phyloP scores from a whole-genome alignment of 2,329 filamentous ascomycete genomes.

The Dothideomycetes sp. region DNA sequence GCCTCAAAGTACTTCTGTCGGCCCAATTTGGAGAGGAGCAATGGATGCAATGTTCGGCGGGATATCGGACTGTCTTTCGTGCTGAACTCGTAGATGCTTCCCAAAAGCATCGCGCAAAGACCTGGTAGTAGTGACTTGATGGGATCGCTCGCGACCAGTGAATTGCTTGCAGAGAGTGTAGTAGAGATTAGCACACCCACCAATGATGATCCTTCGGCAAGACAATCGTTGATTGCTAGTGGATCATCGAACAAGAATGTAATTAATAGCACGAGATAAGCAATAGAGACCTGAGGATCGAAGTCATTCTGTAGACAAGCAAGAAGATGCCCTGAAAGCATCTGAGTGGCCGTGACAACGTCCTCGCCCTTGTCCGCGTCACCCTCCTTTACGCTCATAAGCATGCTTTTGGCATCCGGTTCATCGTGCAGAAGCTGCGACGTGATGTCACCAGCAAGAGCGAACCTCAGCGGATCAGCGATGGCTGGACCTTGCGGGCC shows the following conservation, averaged over 20 bases:
- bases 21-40: conserved; percentile 66
- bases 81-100: conserved; percentile 90
- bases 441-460: conserved; percentile 80
- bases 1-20: conserved; percentile 81
- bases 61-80: conserved; percentile 92
- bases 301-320: conserved; percentile 63
- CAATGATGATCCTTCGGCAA: conserved; percentile 86
- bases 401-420: conserved; percentile 62
- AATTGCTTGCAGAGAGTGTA: conserved; percentile 44
- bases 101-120: conserved; percentile 72
- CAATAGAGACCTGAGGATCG: conserved; percentile 69
- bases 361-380: conserved; percentile 85
- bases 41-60: conserved; percentile 65
- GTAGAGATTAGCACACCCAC: conserved; percentile 36
- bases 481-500: conserved; percentile 50
- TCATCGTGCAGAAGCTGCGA: conserved; percentile 80
- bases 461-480: conserved; percentile 73
- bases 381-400: conserved; percentile 78
- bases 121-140: conserved; percentile 64
- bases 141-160: conserved; percentile 22
- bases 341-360: conserved; percentile 87
- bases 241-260: conserved; percentile 89
- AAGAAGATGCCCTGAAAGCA: conserved; percentile 75
- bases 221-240: conserved; percentile 82
- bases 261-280: conserved; percentile 79